Conservation (phyloP, 257 asterid genomes). For the Cynanchum wilfordii region DNA sequence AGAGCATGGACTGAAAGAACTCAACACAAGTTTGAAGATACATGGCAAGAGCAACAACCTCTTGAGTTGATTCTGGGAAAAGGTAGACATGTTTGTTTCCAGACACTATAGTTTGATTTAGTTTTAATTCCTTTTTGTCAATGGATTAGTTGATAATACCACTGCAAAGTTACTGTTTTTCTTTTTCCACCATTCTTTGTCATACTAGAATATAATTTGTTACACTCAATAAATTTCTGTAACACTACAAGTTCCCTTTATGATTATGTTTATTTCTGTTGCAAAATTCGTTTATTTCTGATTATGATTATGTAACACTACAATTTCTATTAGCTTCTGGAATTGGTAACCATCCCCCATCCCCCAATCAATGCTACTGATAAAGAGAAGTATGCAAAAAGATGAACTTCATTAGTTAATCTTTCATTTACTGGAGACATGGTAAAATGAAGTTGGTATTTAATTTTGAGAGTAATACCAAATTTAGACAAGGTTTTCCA, state of each 20-base stretch:
- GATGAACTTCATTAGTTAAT: not conserved
- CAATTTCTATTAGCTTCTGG: not conserved
- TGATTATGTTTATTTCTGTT: not conserved
- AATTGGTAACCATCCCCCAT: not conserved
- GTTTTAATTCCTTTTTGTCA: not conserved
- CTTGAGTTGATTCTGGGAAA: constrained; percentile 86
- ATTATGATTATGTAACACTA: too few relatives aligned
- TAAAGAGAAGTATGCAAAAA: not conserved
- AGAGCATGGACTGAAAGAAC: constrained; percentile 94
- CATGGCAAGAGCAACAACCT: constrained; percentile 95
- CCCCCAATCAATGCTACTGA: not conserved
- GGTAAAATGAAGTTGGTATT: not conserved
- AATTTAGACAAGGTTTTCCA: not conserved
- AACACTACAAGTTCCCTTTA: not conserved
- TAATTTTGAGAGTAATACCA: not conserved
- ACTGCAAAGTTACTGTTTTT: not conserved
- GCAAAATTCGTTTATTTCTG: not conserved
- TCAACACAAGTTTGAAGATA: constrained; percentile 88
- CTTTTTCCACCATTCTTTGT: not conserved
- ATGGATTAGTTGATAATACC: not conserved
- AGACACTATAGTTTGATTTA: not conserved
- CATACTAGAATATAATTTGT: not conserved
- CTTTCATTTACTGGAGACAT: not conserved
- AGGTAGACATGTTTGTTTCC: constrained; percentile 35
- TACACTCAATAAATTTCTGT: not conserved